Conservation (phyloP, 176 grass and related monocot genomes). For the maize (Zea mays) region DNA sequence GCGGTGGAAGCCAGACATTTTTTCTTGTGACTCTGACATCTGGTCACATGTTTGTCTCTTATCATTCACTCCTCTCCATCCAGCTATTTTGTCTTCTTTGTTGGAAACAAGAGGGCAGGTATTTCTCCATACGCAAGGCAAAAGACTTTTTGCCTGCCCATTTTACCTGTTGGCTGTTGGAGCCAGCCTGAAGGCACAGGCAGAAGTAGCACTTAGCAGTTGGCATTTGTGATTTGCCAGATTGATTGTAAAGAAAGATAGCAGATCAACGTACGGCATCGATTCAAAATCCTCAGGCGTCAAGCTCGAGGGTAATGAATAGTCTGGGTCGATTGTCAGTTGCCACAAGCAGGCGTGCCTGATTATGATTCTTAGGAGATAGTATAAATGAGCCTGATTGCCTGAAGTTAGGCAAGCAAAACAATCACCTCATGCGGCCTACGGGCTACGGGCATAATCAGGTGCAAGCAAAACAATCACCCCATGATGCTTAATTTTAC, state of each 20-base stretch:
- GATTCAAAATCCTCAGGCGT: background rate
- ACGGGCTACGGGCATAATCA: background rate
- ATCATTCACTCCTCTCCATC: no score
- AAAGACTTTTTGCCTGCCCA: no score
- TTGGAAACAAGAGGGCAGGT: no score
- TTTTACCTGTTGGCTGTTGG: no score
- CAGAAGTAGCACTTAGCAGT: background rate
- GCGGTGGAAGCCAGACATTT: no score
- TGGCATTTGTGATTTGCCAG: background rate
- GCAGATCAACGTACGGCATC: background rate
- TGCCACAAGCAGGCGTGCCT: background rate
- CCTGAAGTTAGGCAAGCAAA: background rate
- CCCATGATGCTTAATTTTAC: background rate
- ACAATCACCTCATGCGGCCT: background rate
- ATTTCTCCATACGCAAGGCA: no score
- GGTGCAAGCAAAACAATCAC: background rate
- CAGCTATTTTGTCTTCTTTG: no score
- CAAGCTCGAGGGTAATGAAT: background rate
- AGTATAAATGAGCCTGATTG: background rate
- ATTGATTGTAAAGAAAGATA: background rate
- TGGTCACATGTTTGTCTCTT: no score
- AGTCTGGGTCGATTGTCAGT: background rate
- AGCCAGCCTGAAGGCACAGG: background rate
- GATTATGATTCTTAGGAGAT: background rate
- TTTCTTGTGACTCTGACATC: no score